Percentiles rank a stretch among this genome's conserved stretches.
These are phyloP conservation scores for Rhizopus sp. DNA, from an alignment of 371 early-diverging fungal species.

Conservation along the genomic window DNA sequence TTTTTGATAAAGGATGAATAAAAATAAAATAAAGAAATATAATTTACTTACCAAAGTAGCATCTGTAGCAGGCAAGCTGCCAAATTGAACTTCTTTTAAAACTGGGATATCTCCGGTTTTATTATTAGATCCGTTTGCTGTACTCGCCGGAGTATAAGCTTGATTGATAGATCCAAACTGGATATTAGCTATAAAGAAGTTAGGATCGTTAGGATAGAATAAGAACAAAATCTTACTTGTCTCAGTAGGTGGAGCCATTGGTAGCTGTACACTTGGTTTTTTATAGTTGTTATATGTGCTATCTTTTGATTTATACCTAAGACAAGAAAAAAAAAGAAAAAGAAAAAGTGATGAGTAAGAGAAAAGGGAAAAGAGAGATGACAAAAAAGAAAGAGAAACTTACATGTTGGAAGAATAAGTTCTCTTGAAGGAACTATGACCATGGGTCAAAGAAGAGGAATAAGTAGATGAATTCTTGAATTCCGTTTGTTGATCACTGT, in stretches of 20 bases:
- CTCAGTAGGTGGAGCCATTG: conserved; percentile 43
- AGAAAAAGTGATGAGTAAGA: conserved; percentile 10
- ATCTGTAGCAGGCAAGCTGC: conserved; percentile 44
- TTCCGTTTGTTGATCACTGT: not conserved
- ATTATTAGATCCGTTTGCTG: conserved; percentile 2
- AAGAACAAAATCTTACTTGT: conserved; percentile 24
- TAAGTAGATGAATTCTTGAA: conserved; percentile 10
- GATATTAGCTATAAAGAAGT: conserved; percentile 34
- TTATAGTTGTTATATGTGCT: conserved; percentile 12
- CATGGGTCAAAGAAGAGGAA: conserved; percentile 1
- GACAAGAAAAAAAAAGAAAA: not conserved
- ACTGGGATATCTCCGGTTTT: conserved; percentile 22
- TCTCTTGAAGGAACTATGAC: not conserved
- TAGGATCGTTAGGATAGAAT: not conserved
- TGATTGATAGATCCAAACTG: conserved; percentile 60
- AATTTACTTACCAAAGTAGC: conserved; percentile 28
- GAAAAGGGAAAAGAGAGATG: conserved; percentile 8
- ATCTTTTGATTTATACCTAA: conserved; percentile 17
- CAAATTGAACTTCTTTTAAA: conserved; percentile 36
- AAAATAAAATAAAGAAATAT: not conserved
- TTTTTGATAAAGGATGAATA: not conserved
- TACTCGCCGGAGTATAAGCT: conserved; percentile 12
- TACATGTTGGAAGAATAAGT: not conserved
- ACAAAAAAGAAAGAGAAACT: not conserved
- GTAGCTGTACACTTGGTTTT: conserved; percentile 43